Percentiles rank a stretch among this genome's conserved stretches.
Evolutionary conservation across 169 alveolate species (phyloP).

Genomic region (Perkinsus chesapeaki): DNA sequence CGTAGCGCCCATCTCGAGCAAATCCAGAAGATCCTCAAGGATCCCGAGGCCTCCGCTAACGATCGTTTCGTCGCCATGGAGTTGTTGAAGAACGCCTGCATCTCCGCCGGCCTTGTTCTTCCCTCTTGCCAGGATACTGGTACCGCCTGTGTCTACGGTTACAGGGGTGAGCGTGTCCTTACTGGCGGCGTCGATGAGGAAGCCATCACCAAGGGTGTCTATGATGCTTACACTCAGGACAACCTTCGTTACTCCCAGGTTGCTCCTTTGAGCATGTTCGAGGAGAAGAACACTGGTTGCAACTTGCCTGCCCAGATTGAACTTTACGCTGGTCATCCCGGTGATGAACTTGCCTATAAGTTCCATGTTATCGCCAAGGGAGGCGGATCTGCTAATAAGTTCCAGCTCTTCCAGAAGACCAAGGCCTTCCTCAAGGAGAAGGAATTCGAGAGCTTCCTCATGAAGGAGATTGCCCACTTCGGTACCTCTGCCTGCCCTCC

Average conservation of each 20-base stretch:
- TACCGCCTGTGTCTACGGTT: conserved; percentile 70
- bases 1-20: conserved; percentile 2
- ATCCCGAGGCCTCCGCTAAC: conserved; percentile 56
- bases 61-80: conserved; percentile 69
- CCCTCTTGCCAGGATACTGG: conserved; percentile 86
- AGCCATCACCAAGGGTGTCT: conserved; percentile 62
- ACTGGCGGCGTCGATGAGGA: conserved; percentile 45
- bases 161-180: conserved; percentile 44
- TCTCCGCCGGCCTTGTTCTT: conserved; percentile 57
- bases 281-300: conserved; percentile 69
- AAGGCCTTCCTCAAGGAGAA: conserved; percentile 58
- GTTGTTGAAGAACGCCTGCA: conserved; percentile 58
- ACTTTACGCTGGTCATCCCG: conserved; percentile 39
- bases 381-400: conserved; percentile 79
- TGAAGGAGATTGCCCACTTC: conserved; percentile 53
- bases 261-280: conserved; percentile 70
- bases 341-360: conserved; percentile 37
- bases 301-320: conserved; percentile 77
- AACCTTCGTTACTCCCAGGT: conserved; percentile 68
- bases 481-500: conserved; percentile 87
- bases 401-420: conserved; percentile 70
- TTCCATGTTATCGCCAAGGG: conserved; percentile 71
- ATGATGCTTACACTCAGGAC: conserved; percentile 61
- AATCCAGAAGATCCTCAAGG: conserved; percentile 49
- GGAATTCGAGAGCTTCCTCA: conserved; percentile 46